phyloP scores from a whole-genome alignment of 1,284 basidiomycete species.

The Melanopsichium pennsylvanicum region DNA sequence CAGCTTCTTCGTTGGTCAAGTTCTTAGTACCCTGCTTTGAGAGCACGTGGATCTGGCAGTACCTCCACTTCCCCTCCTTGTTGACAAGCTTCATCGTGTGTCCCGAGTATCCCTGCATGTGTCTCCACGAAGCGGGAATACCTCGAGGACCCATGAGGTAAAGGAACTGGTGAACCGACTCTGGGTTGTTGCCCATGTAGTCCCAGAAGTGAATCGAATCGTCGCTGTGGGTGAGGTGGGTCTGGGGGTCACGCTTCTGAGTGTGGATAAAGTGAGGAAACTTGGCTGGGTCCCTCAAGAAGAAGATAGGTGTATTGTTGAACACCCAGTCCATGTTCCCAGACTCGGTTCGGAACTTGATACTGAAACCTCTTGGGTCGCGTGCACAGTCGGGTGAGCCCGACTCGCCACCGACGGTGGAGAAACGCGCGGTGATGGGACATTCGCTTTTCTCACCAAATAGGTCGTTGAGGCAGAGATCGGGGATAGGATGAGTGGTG shows the following conservation, averaged over 20 bases:
- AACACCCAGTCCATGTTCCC: constrained; percentile 48
- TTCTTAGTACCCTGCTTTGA: constrained; percentile 50
- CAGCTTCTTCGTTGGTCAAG: constrained; percentile 43
- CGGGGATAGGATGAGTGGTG: constrained; percentile 49
- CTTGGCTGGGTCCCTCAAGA: constrained; percentile 50
- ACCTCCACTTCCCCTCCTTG: constrained; percentile 48
- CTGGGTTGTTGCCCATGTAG: constrained; percentile 44
- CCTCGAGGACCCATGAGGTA: constrained; percentile 49
- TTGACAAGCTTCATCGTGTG: constrained; percentile 59
- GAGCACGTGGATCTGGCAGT: constrained; percentile 50
- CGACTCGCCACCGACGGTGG: constrained; percentile 51
- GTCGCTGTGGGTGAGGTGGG: constrained; percentile 38
- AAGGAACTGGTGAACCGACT: constrained; percentile 49
- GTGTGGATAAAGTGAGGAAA: constrained; percentile 58
- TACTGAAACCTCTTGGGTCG: constrained; percentile 51
- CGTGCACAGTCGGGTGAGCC: constrained; percentile 48
- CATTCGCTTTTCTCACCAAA: constrained; percentile 38
- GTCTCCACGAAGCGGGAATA: constrained; percentile 34
- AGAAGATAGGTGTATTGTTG: constrained; percentile 59
- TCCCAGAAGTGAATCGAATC: constrained; percentile 48
- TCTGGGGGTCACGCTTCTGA: constrained; percentile 51
- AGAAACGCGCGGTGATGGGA: constrained; percentile 49
- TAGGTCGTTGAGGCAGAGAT: constrained; percentile 37
- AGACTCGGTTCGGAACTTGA: constrained; percentile 51
- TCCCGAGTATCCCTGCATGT: constrained; percentile 53